phyloP scores from a whole-genome alignment of 768 basidiomycete species.

The Termitomyces sp. region DNA sequence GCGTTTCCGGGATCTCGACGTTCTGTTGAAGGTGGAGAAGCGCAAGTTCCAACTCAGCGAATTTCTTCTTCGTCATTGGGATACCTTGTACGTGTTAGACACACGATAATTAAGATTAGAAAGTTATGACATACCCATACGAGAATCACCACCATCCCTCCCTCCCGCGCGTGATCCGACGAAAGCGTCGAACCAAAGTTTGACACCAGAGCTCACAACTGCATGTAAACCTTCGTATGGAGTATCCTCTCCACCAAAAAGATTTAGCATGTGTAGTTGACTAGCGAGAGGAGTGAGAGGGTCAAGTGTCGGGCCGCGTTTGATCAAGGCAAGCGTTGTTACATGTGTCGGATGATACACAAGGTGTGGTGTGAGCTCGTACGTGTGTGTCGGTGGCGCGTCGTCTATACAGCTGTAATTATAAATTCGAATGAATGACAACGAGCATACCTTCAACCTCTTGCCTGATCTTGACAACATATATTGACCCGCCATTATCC shows the following conservation, averaged over 20 bases:
- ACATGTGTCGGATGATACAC: slow-evolving; percentile 77
- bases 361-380: slow-evolving; percentile 68
- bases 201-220: slow-evolving; percentile 91
- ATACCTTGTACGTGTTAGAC: slow-evolving; percentile 50
- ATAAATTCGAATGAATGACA: slow-evolving; percentile 5
- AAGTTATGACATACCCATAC: slow-evolving; percentile 53
- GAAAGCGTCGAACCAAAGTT: slow-evolving; percentile 98
- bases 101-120: background rate
- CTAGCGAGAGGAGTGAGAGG: slow-evolving; percentile 71
- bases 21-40: slow-evolving; percentile 96
- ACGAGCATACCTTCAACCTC: slow-evolving; percentile 62
- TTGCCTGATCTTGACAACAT: slow-evolving; percentile 77
- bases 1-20: slow-evolving; percentile 97
- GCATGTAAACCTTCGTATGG: slow-evolving; percentile 96
- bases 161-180: slow-evolving; percentile 77
- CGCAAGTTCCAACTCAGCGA: slow-evolving; percentile 94
- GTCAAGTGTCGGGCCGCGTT: slow-evolving; percentile 83
- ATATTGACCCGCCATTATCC: slow-evolving; percentile 75
- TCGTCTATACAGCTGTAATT: slow-evolving; percentile 48
- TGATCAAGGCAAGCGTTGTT: slow-evolving; percentile 92
- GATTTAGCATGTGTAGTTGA: slow-evolving; percentile 89
- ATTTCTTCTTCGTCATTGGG: slow-evolving; percentile 99
- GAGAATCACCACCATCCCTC: slow-evolving; percentile 68
- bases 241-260: slow-evolving; percentile 84
- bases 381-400: slow-evolving; percentile 54